phyloP scores from a whole-genome alignment of 208 protist species.

The Acanthamoeba sp. region DNA sequence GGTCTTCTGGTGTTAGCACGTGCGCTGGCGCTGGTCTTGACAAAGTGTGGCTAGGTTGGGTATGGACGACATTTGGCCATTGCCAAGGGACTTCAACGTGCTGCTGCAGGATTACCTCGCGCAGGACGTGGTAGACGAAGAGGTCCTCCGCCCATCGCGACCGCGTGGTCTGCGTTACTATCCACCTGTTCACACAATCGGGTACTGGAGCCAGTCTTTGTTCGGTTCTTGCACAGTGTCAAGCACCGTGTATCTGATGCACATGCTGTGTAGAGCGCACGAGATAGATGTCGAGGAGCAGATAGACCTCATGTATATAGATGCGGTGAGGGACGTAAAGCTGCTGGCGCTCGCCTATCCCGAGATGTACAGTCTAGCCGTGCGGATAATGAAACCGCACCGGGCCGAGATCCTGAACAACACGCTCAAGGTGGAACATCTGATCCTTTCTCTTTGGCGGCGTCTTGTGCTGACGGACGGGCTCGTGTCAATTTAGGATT shows the following conservation, averaged over 20 bases:
- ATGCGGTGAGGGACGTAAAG: conserved; percentile 9
- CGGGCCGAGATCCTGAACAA: conserved; percentile 34
- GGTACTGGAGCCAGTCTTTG: background rate
- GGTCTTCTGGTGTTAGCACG: too few species aligned
- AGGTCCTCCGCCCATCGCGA: background rate
- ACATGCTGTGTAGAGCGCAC: background rate
- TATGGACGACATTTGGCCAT: conserved; percentile 1
- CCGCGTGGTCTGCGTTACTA: conserved; percentile 20
- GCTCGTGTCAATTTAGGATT: background rate
- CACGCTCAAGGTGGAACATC: background rate
- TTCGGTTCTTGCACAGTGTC: background rate
- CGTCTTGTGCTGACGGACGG: too few species aligned
- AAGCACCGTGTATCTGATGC: background rate
- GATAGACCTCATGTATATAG: conserved; percentile 32
- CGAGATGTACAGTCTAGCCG: background rate
- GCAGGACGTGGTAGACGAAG: background rate
- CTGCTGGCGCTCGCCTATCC: conserved; percentile 35
- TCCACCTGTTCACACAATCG: background rate
- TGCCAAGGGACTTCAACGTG: conserved; percentile 18
- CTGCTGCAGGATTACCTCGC: conserved; percentile 20
- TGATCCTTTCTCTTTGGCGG: background rate
- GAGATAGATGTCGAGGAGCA: conserved; percentile 3
- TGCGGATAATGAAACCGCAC: conserved; percentile 3
- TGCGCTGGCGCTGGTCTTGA: too few species aligned
- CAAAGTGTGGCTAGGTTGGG: conserved; percentile 17